phyloP scores from a whole-genome alignment of 371 early-diverging fungal genomes.

The Entomophthora muscae region DNA sequence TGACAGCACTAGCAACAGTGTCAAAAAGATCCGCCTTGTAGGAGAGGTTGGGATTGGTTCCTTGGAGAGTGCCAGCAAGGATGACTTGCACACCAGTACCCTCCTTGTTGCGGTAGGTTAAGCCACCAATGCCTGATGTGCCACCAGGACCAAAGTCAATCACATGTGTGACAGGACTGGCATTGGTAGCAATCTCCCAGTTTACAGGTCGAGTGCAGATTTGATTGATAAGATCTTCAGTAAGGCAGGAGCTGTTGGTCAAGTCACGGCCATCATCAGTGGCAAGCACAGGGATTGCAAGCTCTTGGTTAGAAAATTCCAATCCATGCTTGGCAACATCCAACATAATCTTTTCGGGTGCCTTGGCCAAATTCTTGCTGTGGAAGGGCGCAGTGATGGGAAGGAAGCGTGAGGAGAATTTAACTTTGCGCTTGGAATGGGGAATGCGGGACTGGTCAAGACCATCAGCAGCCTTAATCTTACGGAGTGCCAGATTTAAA shows the following conservation, averaged over 20 bases:
- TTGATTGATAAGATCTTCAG: slow-evolving; percentile 53
- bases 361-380: slow-evolving; percentile 43
- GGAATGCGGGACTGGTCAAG: slow-evolving; percentile 75
- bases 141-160: slow-evolving; percentile 94
- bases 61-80: slow-evolving; percentile 50
- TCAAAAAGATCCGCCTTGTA: slow-evolving; percentile 63
- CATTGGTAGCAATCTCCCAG: slow-evolving; percentile 71
- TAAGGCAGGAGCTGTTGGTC: slow-evolving; percentile 16
- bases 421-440: slow-evolving; percentile 64
- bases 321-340: slow-evolving; percentile 39
- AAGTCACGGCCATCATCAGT: no score
- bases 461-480: no score
- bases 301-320: slow-evolving; percentile 29
- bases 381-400: no score
- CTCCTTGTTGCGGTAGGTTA: slow-evolving; percentile 86
- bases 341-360: slow-evolving; percentile 32
- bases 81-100: no score
- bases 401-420: slow-evolving; percentile 68
- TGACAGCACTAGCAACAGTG: no score
- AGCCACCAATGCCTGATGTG: no score
- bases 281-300: slow-evolving; percentile 54
- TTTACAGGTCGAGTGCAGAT: slow-evolving; percentile 70
- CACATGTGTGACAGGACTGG: slow-evolving; percentile 59
- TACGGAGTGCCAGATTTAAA: slow-evolving; percentile 66
- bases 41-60: slow-evolving; percentile 44